Conservation (phyloP, 192 early-diverging fungal species). For the Entomortierella parvispora region DNA sequence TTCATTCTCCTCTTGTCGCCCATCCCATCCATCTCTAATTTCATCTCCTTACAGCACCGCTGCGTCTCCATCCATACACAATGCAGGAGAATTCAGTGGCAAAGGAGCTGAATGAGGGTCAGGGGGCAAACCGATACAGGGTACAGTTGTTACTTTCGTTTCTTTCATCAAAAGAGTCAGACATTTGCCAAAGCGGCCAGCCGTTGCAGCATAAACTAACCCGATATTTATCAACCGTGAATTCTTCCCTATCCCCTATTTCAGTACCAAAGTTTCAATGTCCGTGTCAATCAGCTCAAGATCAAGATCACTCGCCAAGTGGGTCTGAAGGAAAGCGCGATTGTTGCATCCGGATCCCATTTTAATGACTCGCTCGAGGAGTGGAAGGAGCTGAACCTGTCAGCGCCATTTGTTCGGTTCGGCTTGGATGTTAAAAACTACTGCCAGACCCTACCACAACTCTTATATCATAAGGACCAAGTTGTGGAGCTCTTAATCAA, state of each 20-base stretch:
- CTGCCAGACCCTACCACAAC: constrained; percentile 81
- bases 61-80: neutral
- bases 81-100: constrained; percentile 56
- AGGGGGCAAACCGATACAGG: constrained; percentile 74
- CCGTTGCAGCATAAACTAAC: too few relatives aligned
- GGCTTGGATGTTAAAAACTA: constrained; percentile 69
- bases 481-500: constrained; percentile 75
- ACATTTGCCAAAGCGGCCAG: constrained; percentile 38
- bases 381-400: constrained; percentile 94
- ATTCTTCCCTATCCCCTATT: constrained; percentile 9
- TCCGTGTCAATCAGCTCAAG: constrained; percentile 80
- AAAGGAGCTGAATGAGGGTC: constrained; percentile 71
- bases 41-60: neutral
- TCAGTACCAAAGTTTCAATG: constrained; percentile 84
- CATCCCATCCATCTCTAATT: neutral
- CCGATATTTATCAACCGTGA: constrained; percentile 22
- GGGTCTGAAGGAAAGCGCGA: constrained; percentile 61
- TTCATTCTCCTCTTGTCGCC: neutral
- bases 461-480: constrained; percentile 89
- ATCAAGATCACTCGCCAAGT: constrained; percentile 81
- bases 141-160: constrained; percentile 54
- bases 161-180: constrained; percentile 55
- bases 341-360: constrained; percentile 75
- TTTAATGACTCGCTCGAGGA: constrained; percentile 84
- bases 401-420: constrained; percentile 82